phyloP scores from a whole-genome alignment of 768 basidiomycete genomes.

The Russula olivacea region DNA sequence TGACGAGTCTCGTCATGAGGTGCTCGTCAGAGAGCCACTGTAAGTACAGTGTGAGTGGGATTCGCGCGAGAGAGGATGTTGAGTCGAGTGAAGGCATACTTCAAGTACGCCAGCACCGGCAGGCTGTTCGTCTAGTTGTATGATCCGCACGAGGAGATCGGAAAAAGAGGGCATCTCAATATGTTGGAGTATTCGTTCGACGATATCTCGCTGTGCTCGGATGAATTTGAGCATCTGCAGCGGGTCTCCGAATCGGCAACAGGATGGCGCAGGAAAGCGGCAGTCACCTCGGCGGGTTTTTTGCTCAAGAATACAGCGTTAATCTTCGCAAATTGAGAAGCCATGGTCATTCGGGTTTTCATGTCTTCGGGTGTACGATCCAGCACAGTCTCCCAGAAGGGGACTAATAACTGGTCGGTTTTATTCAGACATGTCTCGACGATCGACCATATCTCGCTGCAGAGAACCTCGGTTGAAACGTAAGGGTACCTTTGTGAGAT shows the following conservation, averaged over 20 bases:
- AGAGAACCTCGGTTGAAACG: slow-evolving; percentile 89
- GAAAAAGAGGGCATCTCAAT: slow-evolving; percentile 88
- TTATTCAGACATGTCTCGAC: slow-evolving; percentile 80
- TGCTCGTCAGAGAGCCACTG: slow-evolving; percentile 87
- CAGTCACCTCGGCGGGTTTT: slow-evolving; percentile 79
- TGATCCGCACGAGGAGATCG: slow-evolving; percentile 84
- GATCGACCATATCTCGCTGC: slow-evolving; percentile 93
- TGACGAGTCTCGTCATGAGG: slow-evolving; percentile 75
- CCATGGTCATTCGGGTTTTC: slow-evolving; percentile 80
- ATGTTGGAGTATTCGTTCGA: slow-evolving; percentile 77
- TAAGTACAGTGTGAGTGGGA: slow-evolving; percentile 32
- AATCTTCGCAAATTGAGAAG: slow-evolving; percentile 91
- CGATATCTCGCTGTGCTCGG: slow-evolving; percentile 69
- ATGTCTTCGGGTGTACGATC: slow-evolving; percentile 79
- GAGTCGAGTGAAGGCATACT: slow-evolving; percentile 47
- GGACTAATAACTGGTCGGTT: slow-evolving; percentile 63
- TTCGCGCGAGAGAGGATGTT: slow-evolving; percentile 31
- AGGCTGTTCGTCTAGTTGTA: slow-evolving; percentile 82
- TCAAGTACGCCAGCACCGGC: slow-evolving; percentile 79
- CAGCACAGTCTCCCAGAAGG: slow-evolving; percentile 89
- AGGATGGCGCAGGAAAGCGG: slow-evolving; percentile 26
- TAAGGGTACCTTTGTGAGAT: slow-evolving; percentile 73
- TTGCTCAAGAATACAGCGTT: slow-evolving; percentile 84
- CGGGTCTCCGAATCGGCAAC: slow-evolving; percentile 31
- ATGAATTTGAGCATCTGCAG: slow-evolving; percentile 89